Conservation (phyloP, 805 yeast species). For the Priceomyces fermenticarens region DNA sequence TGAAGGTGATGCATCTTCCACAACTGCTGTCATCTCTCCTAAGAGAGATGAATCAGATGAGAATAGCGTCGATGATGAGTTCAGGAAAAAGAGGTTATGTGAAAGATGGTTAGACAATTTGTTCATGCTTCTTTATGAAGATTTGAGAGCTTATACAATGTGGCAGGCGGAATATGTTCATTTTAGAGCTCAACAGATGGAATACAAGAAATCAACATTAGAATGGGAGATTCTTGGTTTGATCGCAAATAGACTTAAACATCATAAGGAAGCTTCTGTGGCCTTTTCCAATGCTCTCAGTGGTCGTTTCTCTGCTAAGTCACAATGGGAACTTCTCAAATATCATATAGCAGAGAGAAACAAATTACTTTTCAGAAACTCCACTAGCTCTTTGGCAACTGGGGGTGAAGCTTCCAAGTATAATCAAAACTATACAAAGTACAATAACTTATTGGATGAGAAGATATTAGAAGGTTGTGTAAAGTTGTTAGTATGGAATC, state of each 20-base stretch:
- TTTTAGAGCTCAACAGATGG: constrained; percentile 82
- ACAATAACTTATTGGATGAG: constrained; percentile 45
- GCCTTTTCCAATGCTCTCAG: constrained; percentile 75
- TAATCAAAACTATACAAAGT: constrained; percentile 35
- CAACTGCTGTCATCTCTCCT: constrained; percentile 38
- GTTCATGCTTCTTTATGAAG: constrained; percentile 68
- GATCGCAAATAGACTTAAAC: constrained; percentile 82
- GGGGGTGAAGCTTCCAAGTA: constrained; percentile 6
- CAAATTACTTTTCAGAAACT: constrained; percentile 29
- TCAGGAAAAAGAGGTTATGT: constrained; percentile 63
- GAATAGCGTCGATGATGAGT: constrained; percentile 34
- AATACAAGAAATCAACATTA: constrained; percentile 69
- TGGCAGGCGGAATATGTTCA: constrained; percentile 93
- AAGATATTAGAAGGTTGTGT: constrained; percentile 67
- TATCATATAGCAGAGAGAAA: constrained; percentile 55
- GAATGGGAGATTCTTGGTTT: constrained; percentile 94
- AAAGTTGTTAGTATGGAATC: constrained; percentile 92
- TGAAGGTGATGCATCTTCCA: constrained; percentile 31
- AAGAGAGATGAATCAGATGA: constrained; percentile 16
- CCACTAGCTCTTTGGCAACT: constrained; percentile 10
- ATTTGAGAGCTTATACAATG: constrained; percentile 76
- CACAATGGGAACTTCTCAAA: constrained; percentile 70
- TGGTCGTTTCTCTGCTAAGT: constrained; percentile 75
- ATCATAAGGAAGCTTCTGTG: constrained; percentile 78
- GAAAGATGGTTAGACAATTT: constrained; percentile 73